phyloP scores from a whole-genome alignment of 139 green algal genomes.

The Trebouxia sp. region DNA sequence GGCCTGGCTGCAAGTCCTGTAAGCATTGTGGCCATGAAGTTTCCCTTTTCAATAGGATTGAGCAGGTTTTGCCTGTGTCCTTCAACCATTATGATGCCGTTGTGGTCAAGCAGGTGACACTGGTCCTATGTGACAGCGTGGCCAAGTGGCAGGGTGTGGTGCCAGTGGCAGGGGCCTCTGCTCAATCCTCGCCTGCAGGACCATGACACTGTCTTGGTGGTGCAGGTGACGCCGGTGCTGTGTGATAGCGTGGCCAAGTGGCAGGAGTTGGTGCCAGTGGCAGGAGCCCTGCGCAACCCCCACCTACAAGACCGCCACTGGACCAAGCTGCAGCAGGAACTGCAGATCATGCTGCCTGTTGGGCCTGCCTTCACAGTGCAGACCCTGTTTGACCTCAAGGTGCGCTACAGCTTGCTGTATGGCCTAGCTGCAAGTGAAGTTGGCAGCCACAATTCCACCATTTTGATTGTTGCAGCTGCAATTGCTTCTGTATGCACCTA shows the following conservation, averaged over 20 bases:
- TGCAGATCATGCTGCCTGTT: constrained; percentile 51
- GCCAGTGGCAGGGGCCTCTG: constrained; percentile 53
- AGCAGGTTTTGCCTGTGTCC: too few species aligned
- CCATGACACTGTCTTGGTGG: neutral
- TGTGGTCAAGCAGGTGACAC: constrained; percentile 48
- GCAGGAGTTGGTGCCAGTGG: constrained; percentile 65
- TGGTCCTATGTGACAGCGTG: constrained; percentile 56
- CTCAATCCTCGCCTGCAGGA: too few species aligned
- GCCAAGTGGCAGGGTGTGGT: constrained; percentile 65
- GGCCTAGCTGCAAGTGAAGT: too few species aligned
- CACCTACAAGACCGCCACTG: constrained; percentile 76
- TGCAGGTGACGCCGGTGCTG: constrained; percentile 62
- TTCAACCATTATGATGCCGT: too few species aligned
- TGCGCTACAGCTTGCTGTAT: too few species aligned
- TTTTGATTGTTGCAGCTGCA: too few species aligned
- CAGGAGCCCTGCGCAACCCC: constrained; percentile 64
- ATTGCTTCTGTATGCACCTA: too few species aligned
- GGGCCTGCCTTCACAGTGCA: constrained; percentile 67
- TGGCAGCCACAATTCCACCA: too few species aligned
- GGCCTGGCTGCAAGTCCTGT: too few species aligned
- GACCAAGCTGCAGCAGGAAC: constrained; percentile 67
- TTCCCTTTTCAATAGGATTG: too few species aligned
- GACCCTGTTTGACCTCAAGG: constrained; percentile 46
- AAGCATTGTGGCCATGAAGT: too few species aligned
- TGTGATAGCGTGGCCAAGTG: constrained; percentile 62